Evolutionary conservation across 2,329 filamentous ascomycete genomes (phyloP).

Genomic region (Arthrobotrys sphaeroides): DNA sequence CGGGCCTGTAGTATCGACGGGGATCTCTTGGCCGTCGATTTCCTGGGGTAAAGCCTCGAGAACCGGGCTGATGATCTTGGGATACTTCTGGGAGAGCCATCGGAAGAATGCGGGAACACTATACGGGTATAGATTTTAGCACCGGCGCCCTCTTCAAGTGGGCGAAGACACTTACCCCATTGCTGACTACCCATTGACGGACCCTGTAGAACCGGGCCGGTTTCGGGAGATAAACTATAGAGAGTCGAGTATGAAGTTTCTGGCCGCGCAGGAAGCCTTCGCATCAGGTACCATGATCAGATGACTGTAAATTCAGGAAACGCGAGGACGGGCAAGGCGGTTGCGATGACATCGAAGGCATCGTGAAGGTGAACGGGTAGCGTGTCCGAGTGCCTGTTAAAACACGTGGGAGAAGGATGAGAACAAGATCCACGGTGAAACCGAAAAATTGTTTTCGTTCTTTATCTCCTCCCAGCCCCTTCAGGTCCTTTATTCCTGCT

Average conservation of each 20-base stretch:
- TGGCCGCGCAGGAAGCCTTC: constrained; percentile 40
- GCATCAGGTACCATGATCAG: constrained; percentile 53
- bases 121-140: neutral
- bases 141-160: neutral
- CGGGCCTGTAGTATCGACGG: constrained; percentile 81
- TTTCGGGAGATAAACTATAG: constrained; percentile 26
- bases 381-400: constrained; percentile 49
- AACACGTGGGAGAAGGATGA: constrained; percentile 52
- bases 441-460: constrained; percentile 52
- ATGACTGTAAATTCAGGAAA: constrained; percentile 36
- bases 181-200: neutral
- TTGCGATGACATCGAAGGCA: constrained; percentile 47
- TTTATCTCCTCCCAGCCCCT: constrained; percentile 39
- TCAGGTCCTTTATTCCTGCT: neutral
- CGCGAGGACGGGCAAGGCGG: constrained; percentile 29
- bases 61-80: constrained; percentile 93
- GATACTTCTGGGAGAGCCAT: constrained; percentile 97
- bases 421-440: constrained; percentile 53
- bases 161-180: constrained; percentile 36
- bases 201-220: neutral
- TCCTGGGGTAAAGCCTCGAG: constrained; percentile 83
- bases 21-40: constrained; percentile 84
- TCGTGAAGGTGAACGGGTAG: constrained; percentile 34
- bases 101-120: constrained; percentile 62
- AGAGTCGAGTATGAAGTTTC: constrained; percentile 27